Percentiles rank a stretch among this genome's conserved stretches.
Conservation (phyloP, 306 rosid genomes). For the Rosa chinensis region DNA sequence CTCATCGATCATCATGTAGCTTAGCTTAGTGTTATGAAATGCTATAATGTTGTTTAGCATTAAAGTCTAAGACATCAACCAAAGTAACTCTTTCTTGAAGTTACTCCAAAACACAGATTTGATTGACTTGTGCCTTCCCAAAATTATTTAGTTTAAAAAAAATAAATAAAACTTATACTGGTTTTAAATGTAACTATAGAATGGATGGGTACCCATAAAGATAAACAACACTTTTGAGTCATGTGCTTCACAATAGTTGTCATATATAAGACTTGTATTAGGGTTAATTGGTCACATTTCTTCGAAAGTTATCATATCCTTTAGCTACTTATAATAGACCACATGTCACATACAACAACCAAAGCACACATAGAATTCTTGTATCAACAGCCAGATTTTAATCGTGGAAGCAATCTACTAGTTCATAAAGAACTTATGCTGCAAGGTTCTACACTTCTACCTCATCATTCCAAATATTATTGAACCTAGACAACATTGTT, state of each 20-base stretch:
- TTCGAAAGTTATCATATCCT: neutral
- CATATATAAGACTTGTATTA: neutral
- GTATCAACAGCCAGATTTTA: neutral
- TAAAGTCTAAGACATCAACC: constrained; percentile 22
- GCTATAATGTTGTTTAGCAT: constrained; percentile 13
- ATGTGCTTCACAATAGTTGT: neutral
- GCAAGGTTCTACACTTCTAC: neutral
- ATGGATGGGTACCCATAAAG: neutral
- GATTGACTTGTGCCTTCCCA: neutral
- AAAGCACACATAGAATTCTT: neutral
- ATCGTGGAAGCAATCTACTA: constrained; percentile 4
- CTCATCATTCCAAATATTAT: neutral
- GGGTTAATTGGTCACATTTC: neutral
- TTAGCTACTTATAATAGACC: neutral
- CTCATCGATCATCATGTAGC: neutral
- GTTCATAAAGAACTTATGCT: neutral
- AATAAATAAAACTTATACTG: neutral
- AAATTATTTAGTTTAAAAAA: neutral
- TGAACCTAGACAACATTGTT: too few relatives aligned
- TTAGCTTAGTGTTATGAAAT: constrained; percentile 6
- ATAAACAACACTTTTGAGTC: neutral
- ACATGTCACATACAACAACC: neutral
- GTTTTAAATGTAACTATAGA: too few relatives aligned
- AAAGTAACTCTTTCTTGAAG: constrained; percentile 9
- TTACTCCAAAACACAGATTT: neutral